These are phyloP conservation scores for Microbotryum scabiosae DNA, from an alignment of 1,284 basidiomycete species.

Conservation along the genomic window DNA sequence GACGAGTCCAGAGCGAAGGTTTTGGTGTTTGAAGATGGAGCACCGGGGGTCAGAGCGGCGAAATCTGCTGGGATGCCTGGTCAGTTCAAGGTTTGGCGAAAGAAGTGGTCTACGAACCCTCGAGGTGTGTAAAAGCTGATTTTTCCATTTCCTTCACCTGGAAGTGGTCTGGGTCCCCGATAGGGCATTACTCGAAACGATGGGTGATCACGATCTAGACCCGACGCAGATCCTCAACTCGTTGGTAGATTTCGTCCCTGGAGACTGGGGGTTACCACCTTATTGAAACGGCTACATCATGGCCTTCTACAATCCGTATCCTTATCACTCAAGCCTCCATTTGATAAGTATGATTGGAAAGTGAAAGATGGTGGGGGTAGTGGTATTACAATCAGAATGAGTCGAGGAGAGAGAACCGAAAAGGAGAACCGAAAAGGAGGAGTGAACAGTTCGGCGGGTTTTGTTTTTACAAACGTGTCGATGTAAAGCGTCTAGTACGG, in stretches of 20 bases:
- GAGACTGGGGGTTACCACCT: conserved; percentile 30
- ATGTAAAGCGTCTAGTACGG: too few relatives aligned
- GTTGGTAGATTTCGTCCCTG: conserved; percentile 22
- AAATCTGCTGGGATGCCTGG: conserved; percentile 33
- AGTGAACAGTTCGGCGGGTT: too few relatives aligned
- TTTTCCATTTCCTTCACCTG: background rate
- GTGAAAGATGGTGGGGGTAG: too few relatives aligned
- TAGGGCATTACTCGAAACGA: conserved; percentile 17
- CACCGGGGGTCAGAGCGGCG: conserved; percentile 32
- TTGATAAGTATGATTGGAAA: too few relatives aligned
- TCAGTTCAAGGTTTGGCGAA: conserved; percentile 1
- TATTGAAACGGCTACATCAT: conserved; percentile 5
- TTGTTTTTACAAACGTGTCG: too few relatives aligned
- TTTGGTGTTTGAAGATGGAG: conserved; percentile 35
- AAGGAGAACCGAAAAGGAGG: too few relatives aligned
- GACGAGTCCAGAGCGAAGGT: conserved; percentile 15
- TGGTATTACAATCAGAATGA: too few relatives aligned
- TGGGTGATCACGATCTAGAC: conserved; percentile 21
- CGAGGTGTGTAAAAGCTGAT: too few relatives aligned
- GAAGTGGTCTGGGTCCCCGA: conserved; percentile 34
- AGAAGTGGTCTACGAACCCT: too few relatives aligned
- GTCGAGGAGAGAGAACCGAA: too few relatives aligned
- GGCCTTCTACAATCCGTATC: too few relatives aligned
- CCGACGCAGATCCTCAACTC: conserved; percentile 11
- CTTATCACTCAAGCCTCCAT: too few relatives aligned